Percentiles rank a stretch among this genome's conserved stretches.
These are phyloP conservation scores for Mortierella alpina DNA, from an alignment of 192 early-diverging fungal species.

Conservation along the genomic window DNA sequence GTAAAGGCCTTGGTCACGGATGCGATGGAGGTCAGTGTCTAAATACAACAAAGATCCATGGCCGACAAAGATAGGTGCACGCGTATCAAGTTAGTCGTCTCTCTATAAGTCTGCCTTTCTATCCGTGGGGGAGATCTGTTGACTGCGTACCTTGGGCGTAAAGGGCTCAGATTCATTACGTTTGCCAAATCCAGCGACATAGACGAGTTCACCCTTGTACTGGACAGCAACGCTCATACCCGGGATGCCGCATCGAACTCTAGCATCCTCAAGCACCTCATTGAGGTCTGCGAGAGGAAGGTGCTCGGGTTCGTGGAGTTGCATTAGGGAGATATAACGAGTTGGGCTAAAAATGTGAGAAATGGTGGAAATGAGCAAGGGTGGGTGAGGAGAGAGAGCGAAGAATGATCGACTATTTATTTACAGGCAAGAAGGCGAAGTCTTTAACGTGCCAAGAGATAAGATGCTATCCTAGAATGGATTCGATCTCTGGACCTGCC, in stretches of 20 bases:
- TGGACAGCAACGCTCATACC: slow-evolving; percentile 16
- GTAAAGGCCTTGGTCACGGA: slow-evolving; percentile 19
- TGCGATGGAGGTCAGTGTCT: slow-evolving; percentile 10
- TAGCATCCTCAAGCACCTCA: background rate
- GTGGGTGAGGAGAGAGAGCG: too few relatives aligned
- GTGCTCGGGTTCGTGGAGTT: too few relatives aligned
- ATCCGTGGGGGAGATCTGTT: background rate
- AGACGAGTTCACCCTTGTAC: slow-evolving; percentile 16
- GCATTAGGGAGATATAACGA: too few relatives aligned
- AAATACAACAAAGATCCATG: background rate
- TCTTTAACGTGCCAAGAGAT: too few relatives aligned
- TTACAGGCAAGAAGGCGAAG: too few relatives aligned
- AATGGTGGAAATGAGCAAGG: too few relatives aligned
- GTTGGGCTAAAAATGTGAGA: too few relatives aligned
- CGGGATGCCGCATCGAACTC: slow-evolving; percentile 7
- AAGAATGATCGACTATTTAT: too few relatives aligned
- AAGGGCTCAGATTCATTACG: slow-evolving; percentile 16
- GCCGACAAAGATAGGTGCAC: background rate
- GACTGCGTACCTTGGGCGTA: background rate
- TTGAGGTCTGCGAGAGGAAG: background rate
- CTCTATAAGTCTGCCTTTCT: background rate
- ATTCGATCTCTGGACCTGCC: too few relatives aligned
- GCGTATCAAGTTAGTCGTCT: background rate
- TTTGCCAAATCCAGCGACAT: slow-evolving; percentile 19
- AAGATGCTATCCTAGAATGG: too few relatives aligned